Evolutionary conservation across 192 early-diverging fungal species (phyloP), one percentile per base, ranked within the genome.

Genomic region (Rhizoclosmatium globosum): DNA sequence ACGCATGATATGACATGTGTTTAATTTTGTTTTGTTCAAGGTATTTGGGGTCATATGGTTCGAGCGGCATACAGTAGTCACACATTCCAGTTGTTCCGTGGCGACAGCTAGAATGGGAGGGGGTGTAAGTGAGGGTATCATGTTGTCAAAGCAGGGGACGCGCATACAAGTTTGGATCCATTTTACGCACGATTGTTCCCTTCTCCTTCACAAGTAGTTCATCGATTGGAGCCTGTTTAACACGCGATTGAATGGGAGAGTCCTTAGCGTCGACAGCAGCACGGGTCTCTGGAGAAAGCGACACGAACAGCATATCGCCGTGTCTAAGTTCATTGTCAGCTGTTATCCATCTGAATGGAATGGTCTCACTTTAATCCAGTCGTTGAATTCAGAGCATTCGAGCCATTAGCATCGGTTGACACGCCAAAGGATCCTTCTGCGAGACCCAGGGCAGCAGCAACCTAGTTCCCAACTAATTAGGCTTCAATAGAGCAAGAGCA

Each of bases 1-100:
- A 95, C 3, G 95, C 89, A 71, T 98, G 95, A 76, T 97, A 98
- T 19, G 96, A 96, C 93, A 98, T 93, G 82, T 98, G 97, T 82
- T 99, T 99, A 77, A 99, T 98, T 79, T 92, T 92, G 79, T 98
- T 92, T 77, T 94, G 86, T 45, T 93, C 94, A 57, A 98, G 79
- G 73, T 97, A 98, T n/a, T 81, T 89, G 2, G 88, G 57, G 77
- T 99, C 97, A 75, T 90, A 99, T 17, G 98, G 98, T 88, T 98
- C 92, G 53, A 97, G 81, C 15, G 95, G 95, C 89, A 94, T 90
- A 77, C 95, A 97, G 78, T 97, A 96, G 78, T 97, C 94, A 80
- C 95, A 97, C 95, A 97, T 97, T 43, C 94, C 95, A 46, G 92
- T 85, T 11, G 74, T 62, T 38, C 91, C 88, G 81, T 97, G 95